These are phyloP conservation scores for Paramecium pentaurelia DNA, from an alignment of 73 alveolate species.

Conservation along the genomic window DNA sequence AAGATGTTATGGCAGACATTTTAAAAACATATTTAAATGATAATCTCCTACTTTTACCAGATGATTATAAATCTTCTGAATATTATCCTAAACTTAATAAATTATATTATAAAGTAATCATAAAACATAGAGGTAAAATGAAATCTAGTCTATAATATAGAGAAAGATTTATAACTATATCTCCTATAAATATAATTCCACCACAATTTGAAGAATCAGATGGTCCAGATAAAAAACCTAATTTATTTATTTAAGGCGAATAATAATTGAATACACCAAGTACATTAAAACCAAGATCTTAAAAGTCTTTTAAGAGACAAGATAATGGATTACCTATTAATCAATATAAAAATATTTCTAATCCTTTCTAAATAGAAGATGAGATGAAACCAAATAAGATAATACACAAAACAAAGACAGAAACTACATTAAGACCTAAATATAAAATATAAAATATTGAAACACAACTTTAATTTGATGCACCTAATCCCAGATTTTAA, in stretches of 20 bases:
- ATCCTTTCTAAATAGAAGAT: neutral
- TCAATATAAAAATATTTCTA: neutral
- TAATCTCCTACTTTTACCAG: constrained; percentile 65
- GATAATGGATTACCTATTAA: neutral
- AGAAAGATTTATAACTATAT: neutral
- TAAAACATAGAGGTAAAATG: constrained; percentile 31
- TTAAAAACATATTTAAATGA: constrained; percentile 73
- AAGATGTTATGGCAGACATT: constrained; percentile 74
- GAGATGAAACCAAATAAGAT: neutral
- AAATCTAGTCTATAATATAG: neutral
- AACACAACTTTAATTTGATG: neutral
- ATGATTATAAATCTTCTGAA: constrained; percentile 31
- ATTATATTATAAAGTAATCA: neutral
- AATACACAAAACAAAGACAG: neutral
- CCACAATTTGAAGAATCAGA: neutral
- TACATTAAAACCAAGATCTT: neutral
- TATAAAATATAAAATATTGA: neutral
- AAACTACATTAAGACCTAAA: neutral
- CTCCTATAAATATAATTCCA: neutral
- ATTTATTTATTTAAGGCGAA: neutral
- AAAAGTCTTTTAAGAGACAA: neutral
- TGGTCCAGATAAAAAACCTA: neutral
- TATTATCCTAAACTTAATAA: neutral
- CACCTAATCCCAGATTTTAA: constrained; percentile 38
- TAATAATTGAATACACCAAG: neutral